phyloP scores from a whole-genome alignment of 129 eudicot genomes.

The Kitagawia praeruptora region DNA sequence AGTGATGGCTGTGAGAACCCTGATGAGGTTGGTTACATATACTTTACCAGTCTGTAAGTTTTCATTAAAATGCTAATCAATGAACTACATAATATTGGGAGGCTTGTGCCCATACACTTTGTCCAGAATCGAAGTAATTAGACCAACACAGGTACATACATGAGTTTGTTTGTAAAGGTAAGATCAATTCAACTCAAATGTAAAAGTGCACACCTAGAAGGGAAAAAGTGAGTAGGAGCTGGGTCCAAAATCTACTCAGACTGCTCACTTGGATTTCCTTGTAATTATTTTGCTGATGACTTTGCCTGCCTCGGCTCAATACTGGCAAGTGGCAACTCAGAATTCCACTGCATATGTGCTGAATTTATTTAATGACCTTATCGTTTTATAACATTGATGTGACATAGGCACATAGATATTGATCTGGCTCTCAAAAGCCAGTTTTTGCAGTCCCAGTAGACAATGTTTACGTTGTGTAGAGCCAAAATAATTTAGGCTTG shows the following conservation, averaged over 20 bases:
- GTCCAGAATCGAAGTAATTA: background rate
- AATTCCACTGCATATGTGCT: background rate
- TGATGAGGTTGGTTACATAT: constrained; percentile 57
- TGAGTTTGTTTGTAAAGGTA: background rate
- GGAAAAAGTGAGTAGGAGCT: background rate
- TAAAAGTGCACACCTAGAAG: background rate
- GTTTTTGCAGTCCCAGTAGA: background rate
- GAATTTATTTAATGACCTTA: background rate
- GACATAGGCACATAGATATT: background rate
- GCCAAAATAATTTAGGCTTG: background rate
- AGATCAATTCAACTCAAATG: background rate
- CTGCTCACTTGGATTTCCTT: background rate
- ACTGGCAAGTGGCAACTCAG: background rate
- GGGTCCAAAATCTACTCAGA: background rate
- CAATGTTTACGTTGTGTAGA: background rate
- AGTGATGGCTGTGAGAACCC: constrained; percentile 40
- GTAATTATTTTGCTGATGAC: background rate
- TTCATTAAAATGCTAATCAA: background rate
- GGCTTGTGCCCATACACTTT: background rate
- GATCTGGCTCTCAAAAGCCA: background rate
- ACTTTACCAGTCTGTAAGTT: background rate
- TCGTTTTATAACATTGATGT: background rate
- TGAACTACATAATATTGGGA: background rate
- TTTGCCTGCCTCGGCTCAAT: background rate
- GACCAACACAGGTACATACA: background rate